phyloP scores from a whole-genome alignment of 176 grass and related monocot genomes.

The Thinopyrum elongatum region DNA sequence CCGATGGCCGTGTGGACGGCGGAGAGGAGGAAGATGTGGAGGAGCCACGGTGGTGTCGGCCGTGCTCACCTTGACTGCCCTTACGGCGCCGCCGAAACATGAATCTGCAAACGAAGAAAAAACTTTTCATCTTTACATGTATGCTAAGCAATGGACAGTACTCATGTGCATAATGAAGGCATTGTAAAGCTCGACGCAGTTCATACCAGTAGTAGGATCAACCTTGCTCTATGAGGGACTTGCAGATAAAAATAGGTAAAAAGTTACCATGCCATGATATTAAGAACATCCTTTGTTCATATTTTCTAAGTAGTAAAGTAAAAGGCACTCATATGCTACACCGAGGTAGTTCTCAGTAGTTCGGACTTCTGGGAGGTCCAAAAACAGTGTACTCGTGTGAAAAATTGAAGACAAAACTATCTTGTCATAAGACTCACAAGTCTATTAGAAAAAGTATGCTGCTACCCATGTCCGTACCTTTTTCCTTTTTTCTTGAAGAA shows the following conservation, averaged over 20 bases:
- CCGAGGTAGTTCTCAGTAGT: neutral
- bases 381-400: neutral
- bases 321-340: neutral
- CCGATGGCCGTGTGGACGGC: too few relatives aligned
- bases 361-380: neutral
- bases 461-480: constrained; percentile 41
- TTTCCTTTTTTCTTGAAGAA: too few relatives aligned
- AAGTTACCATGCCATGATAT: neutral
- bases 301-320: neutral
- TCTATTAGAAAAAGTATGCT: neutral
- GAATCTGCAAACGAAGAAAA: constrained; percentile 13
- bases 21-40: too few relatives aligned
- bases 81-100: neutral
- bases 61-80: too few relatives aligned
- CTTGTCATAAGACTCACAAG: neutral
- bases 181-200: constrained; percentile 75
- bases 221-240: constrained; percentile 76
- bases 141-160: neutral
- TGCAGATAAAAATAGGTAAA: constrained; percentile 28
- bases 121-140: constrained; percentile 9
- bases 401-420: neutral
- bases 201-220: constrained; percentile 55
- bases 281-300: neutral
- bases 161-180: constrained; percentile 91
- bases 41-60: too few relatives aligned